Evolutionary conservation across 2,329 filamentous ascomycete genomes (phyloP), one percentile per base, ranked within the genome.

Genomic region (Aureobasidium musti): DNA sequence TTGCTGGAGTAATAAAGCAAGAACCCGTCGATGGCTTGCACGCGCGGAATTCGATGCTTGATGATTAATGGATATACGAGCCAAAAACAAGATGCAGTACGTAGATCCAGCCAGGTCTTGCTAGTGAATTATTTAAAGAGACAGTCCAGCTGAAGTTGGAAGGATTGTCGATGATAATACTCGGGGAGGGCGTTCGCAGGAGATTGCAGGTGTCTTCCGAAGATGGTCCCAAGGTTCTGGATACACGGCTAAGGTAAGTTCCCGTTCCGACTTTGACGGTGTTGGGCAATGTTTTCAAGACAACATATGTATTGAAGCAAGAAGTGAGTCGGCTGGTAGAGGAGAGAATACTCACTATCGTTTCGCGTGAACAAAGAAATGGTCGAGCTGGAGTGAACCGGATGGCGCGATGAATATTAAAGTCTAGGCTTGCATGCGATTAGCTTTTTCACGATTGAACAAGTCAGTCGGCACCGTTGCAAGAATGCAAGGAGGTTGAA

Each of bases 151-250:
- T 59, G 61, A 53, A 37, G 61, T 43, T 35, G 61, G 67, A 43
- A 61, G 66, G 65, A 66, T 68, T 71, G 73, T 73, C 73, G 72
- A 73, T 70, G 71, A 68, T 64, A 68, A 70, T 71, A 67, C 70
- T 72, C 72, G 70, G 68, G 49, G 73, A 73, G 74, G 72, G 71
- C 72, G 74, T 76, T 76, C 74, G 74, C 73, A 75, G 73, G 73
- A 76, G 73, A 75, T 76, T 75, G 73, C 74, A 76, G 73, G 74
- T 70, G 72, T 72, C 65, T 72, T 70, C 68, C 72, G 73, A 70
- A 68, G 70, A 69, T 71, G 66, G 70, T 67, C 68, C 74, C 73
- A 72, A 72, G 70, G 71, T 68, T 69, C 70, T 72, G 74, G 72
- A 65, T 60, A 60, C 64, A 39, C 33, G 53, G 45, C 64, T 66